Evolutionary conservation across 768 basidiomycete genomes (phyloP), one percentile per base, ranked within the genome.

Genomic region (Calocybe gangraenosa): DNA sequence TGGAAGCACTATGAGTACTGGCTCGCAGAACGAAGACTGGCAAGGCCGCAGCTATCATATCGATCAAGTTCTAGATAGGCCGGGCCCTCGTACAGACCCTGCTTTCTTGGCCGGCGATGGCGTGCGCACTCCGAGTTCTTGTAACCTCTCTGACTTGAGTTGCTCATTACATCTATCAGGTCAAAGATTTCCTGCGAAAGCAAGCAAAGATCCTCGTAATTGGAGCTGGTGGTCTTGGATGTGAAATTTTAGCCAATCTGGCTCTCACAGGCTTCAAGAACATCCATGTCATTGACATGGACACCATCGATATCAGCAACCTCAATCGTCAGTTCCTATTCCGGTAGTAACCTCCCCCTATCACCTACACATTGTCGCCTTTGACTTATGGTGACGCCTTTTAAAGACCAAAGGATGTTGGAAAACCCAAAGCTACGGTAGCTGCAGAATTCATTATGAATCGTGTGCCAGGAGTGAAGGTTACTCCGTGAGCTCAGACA

Each of bases 271-370:
- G 96, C 19, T 99, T 98, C 82, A 90, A 87, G 66, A 90, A 98
- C 59, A 96, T 98, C 54, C 92, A 97, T 73, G 94, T 99, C 49
- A 98, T 99, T 61, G 96, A 99, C 74, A 98, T 99, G 94, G 95
- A 99, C 73, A 97, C 95, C 13, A 99, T 98, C 63, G 95, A 99
- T 68, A 89, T 99, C 60, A 97, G 93, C 60, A 99, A 99, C 65
- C 75, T 99, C 53, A 99, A 99, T 65, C 79, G 96, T 40, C 96
- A 99, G 67, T 99, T 99, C 64, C 73, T 99, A 18, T 99, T 99
- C 72, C 80, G 96, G 95, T 92, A 53, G 40, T 69, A 61, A 44
- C 21, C 28, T 15, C 17, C 43, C 14, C 43, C n/a, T n/a, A n/a
- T n/a, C n/a, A n/a, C n/a, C n/a, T n/a, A n/a, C n/a, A n/a, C n/a